Conservation (phyloP, 106 monocot genomes). For the Apostasia shenzhenica region DNA sequence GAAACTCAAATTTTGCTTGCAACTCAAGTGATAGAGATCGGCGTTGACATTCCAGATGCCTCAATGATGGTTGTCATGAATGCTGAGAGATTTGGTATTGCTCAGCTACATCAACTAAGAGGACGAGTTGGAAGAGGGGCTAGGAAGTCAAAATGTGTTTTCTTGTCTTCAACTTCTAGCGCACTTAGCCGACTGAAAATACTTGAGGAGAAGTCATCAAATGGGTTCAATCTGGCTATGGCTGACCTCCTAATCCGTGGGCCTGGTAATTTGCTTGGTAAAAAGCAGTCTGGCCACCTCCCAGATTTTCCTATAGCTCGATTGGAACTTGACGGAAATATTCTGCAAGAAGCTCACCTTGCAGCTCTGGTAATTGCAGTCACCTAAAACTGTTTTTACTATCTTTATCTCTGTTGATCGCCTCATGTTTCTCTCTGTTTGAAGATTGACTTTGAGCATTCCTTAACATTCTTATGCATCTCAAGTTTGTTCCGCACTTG, state of each 20-base stretch:
- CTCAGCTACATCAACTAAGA: slow-evolving; percentile 95
- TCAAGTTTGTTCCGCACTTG: not conserved
- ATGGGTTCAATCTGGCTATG: slow-evolving; percentile 90
- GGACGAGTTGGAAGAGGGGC: slow-evolving; percentile 88
- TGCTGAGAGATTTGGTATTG: slow-evolving; percentile 94
- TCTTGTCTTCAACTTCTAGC: slow-evolving; percentile 59
- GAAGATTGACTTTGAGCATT: not conserved
- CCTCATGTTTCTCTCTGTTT: not conserved
- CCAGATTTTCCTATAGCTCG: slow-evolving; percentile 96
- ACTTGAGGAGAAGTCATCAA: slow-evolving; percentile 60
- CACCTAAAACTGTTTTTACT: not conserved
- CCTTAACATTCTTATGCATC: not conserved
- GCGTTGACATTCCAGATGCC: slow-evolving; percentile 95
- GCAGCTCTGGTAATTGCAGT: slow-evolving; percentile 77
- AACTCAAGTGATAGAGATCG: slow-evolving; percentile 96
- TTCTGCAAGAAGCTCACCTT: slow-evolving; percentile 87
- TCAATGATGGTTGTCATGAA: slow-evolving; percentile 99
- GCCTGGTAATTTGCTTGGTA: slow-evolving; percentile 91
- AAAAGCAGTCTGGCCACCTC: slow-evolving; percentile 96
- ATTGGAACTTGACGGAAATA: slow-evolving; percentile 88
- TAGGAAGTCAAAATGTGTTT: slow-evolving; percentile 81
- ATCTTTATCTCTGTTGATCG: not conserved
- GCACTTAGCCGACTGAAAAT: slow-evolving; percentile 61
- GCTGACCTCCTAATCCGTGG: slow-evolving; percentile 86
- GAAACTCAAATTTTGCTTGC: slow-evolving; percentile 68